Conservation (phyloP, 768 basidiomycete species). For the Tulasnella sp. region DNA sequence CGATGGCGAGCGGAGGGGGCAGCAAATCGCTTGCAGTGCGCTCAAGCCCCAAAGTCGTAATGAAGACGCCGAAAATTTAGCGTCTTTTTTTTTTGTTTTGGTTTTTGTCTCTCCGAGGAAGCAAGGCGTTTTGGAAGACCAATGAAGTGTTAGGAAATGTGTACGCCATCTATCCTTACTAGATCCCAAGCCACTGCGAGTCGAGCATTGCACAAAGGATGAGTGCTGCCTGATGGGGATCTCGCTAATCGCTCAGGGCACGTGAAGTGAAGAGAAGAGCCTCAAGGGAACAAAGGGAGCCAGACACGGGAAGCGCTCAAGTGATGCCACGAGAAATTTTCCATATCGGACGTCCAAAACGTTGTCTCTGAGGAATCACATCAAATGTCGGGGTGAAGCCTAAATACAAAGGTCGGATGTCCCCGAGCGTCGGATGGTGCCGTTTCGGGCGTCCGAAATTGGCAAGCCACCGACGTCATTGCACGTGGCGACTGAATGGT, state of each 20-base stretch:
- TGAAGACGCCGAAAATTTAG: not conserved
- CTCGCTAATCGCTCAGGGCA: not conserved
- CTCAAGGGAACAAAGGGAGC: not conserved
- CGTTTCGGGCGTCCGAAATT: not conserved
- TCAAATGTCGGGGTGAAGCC: not conserved
- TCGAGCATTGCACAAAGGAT: not conserved
- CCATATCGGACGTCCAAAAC: not conserved
- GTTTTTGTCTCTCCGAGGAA: too few relatives aligned
- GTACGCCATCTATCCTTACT: not conserved
- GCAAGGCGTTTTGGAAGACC: not conserved
- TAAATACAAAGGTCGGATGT: not conserved
- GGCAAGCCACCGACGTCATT: not conserved
- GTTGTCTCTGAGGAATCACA: not conserved
- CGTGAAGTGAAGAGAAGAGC: not conserved
- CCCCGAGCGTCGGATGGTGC: not conserved
- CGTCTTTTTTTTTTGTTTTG: not conserved
- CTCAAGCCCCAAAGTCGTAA: not conserved
- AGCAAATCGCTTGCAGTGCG: not conserved
- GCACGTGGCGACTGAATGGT: not conserved
- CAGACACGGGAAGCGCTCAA: not conserved
- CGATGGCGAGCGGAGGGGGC: not conserved
- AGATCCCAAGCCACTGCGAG: not conserved
- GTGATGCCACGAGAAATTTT: not conserved
- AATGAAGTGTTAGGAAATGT: not conserved
- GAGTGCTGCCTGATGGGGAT: not conserved